phyloP scores from a whole-genome alignment of 2,329 filamentous ascomycete species.

The Fusarium xylarioides region DNA sequence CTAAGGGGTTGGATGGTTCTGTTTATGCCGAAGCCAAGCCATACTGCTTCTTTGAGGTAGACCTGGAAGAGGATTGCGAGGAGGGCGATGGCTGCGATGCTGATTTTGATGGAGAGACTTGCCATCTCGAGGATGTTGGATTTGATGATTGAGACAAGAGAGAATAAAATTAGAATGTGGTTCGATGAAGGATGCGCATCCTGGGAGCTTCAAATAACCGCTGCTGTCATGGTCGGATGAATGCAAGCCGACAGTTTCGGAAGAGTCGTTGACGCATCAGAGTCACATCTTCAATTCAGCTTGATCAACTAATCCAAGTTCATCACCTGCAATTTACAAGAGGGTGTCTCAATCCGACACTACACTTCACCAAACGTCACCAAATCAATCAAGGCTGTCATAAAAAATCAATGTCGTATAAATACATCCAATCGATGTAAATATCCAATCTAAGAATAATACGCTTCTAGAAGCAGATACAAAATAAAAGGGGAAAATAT shows the following conservation, averaged over 20 bases:
- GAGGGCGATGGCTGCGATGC: constrained; percentile 8
- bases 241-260: neutral
- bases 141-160: neutral
- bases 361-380: neutral
- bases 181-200: neutral
- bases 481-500: neutral
- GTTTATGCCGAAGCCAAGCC: constrained; percentile 36
- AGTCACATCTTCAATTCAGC: neutral
- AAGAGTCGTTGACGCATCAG: fast-evolving
- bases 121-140: neutral
- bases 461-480: neutral
- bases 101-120: constrained; percentile 5
- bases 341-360: neutral
- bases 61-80: constrained; percentile 38
- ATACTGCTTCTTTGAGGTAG: constrained; percentile 35
- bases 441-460: constrained; percentile 2
- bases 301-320: neutral
- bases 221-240: neutral
- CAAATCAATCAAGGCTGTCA: neutral
- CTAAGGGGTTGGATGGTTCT: constrained; percentile 29
- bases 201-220: fast-evolving
- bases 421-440: neutral
- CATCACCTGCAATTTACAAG: neutral
- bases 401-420: constrained; percentile 11
- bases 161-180: neutral